phyloP scores from a whole-genome alignment of 179 eudicot species.

The Silene noctiflora region DNA sequence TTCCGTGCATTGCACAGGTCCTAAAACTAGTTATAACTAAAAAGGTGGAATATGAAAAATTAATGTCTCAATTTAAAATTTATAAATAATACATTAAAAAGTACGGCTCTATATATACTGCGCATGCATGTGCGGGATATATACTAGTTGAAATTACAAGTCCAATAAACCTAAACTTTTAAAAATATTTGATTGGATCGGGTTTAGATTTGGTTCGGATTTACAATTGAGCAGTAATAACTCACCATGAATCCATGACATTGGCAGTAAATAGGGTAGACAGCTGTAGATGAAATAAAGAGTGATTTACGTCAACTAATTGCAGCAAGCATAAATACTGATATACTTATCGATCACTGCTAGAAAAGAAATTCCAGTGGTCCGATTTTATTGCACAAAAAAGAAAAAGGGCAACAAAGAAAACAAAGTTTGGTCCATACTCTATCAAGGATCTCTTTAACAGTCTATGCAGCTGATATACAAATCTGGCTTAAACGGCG shows the following conservation, averaged over 20 bases:
- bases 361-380: constrained; percentile 26
- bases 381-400: constrained; percentile 23
- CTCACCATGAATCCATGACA: background rate
- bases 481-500: constrained; percentile 18
- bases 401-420: background rate
- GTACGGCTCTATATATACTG: no score
- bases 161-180: no score
- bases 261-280: background rate
- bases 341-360: constrained; percentile 16
- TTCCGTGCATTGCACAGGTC: no score
- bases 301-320: constrained; percentile 6
- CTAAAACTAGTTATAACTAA: no score
- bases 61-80: no score
- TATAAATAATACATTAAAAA: no score
- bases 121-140: no score
- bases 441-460: constrained; percentile 19
- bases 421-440: constrained; percentile 32
- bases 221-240: background rate
- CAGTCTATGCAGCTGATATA: background rate
- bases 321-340: background rate
- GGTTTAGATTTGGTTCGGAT: no score
- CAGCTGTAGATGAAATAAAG: background rate
- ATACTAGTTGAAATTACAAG: no score
- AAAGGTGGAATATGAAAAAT: no score
- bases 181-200: no score